Evolutionary conservation across 129 eudicot species (phyloP), one percentile per base, ranked within the genome.

Genomic region (Saposhnikovia divaricata): DNA sequence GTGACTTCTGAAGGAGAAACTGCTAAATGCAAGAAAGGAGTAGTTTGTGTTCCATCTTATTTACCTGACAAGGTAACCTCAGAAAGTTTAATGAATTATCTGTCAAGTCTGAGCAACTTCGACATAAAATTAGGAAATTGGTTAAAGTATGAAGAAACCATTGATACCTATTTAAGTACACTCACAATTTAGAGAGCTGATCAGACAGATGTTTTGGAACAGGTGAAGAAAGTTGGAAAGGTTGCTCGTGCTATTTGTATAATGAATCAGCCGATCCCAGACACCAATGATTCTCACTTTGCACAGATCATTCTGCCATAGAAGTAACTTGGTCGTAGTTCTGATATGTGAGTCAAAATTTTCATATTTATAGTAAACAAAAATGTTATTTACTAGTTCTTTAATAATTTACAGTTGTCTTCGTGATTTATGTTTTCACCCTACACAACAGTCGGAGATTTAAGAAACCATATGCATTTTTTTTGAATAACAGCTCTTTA

Each of bases 1-100:
- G 98, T 93, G 80, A 85, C 97, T 11, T 93, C 97, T 69, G 97
- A 93, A 77, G 98, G 97, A 85, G 97, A 93, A 91, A 93, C 97
- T 71, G 98, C 98, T 19, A 93, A 91, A 82, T 91, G 98, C 90
- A 93, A 91, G 86, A 91, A 90, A 85, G 97, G 72, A 21, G 42
- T 93, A 75, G 98, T 93, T n/a, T 93, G 98, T 83, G 98, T 91
- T 87, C 97, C 98, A 57, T 86, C 93, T 77, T 93, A 93, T 82
- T 79, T 90, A 78, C 92, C 98, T 28, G 93, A 88, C 48, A 91
- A 90, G 97, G 96, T 88, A 81, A 85, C 79, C 37, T 74, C 27
- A 42, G 48, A 77, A 82, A 48, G 39, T 12, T 9, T 23, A 18
- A 39, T 42, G 21, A 72, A 2, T 40, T 72, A 7, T 42, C 16